Base-by-base conservation (phyloP, 1,284 basidiomycete species). In the Ganoderma lingzhi region DNA sequence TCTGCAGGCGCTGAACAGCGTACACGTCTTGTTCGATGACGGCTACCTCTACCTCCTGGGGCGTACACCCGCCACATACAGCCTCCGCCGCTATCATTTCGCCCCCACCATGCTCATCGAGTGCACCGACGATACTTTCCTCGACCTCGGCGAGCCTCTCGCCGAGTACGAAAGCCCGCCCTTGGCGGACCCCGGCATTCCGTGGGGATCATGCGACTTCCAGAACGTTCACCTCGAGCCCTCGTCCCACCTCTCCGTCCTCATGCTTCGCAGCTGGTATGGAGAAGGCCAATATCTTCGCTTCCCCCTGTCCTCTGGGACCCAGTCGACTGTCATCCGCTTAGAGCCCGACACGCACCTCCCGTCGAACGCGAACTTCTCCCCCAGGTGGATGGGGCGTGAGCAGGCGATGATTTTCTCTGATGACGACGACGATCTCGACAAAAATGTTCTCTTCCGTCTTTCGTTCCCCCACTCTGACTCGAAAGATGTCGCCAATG, bases 101-200 rank as follows among this genome's bases (percentile, higher is more conserved):
- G n/a, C 56, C 10, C 56, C 56, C 1, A 17, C 17, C 9, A 10
- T 59, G 30, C 30, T 59, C 35, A 37, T 37, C 19, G 32, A 59
- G 9, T n/a, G 56, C 35, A 3, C 15, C 19, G 17, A 59, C 35
- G 56, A 19, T 32, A 59, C 35, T 19, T 32, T 32, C 35, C 30
- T 59, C 56, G 35, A 59, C 17, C 56, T 37, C 39, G 56, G 35
- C 17, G 56, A 59, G 56, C 56, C 30, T n/a, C 35, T 59, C 8
- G 15, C 35, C 35, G 35, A 59, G 56, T 37, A 59, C 17, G 56
- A 59, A 59, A n/a, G 56, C 10, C 35, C 56, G 17, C 56, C 56
- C 19, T 37, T 59, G 30, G 15, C 56, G 9, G 19, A 59, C 35
- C 35, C 56, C 6, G 30, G 56, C 19, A 59, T 59, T 3, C 35